These are phyloP conservation scores for Maudiozyma serrabonitensis DNA, from an alignment of 805 yeast genomes.

Conservation along the genomic window DNA sequence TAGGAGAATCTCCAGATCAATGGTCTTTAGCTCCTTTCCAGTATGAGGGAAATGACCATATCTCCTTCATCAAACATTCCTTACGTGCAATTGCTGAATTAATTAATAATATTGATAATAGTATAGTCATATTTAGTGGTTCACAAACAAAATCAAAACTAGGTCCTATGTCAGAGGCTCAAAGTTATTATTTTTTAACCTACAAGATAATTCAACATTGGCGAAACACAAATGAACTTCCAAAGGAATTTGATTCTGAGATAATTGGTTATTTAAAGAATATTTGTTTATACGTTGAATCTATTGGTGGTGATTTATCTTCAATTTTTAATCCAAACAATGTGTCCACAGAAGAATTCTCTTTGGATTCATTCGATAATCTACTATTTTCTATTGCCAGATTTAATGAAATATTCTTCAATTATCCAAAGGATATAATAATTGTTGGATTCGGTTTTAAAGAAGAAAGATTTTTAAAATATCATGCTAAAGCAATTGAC, in stretches of 20 bases:
- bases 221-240: neutral
- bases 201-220: constrained; percentile 18
- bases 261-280: constrained; percentile 3
- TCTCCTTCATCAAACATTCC: constrained; percentile 56
- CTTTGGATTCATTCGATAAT: constrained; percentile 75
- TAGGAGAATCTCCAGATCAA: constrained; percentile 41
- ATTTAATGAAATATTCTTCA: constrained; percentile 37
- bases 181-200: constrained; percentile 44
- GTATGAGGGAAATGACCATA: constrained; percentile 57
- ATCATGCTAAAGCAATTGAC: constrained; percentile 46
- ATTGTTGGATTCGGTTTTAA: constrained; percentile 74
- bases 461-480: constrained; percentile 42
- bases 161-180: constrained; percentile 51
- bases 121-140: constrained; percentile 45
- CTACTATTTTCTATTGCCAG: constrained; percentile 50
- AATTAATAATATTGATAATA: constrained; percentile 18
- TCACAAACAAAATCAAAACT: constrained; percentile 58
- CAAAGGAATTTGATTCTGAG: constrained; percentile 5
- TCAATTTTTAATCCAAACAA: constrained; percentile 11
- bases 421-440: constrained; percentile 43
- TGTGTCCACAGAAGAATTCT: constrained; percentile 54
- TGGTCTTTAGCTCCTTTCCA: constrained; percentile 69
- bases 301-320: neutral
- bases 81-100: constrained; percentile 33
- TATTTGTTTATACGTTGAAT: neutral